Conservation (phyloP, 2,329 filamentous ascomycete species). For the Ophiocordyceps camponoti-leonardi region DNA sequence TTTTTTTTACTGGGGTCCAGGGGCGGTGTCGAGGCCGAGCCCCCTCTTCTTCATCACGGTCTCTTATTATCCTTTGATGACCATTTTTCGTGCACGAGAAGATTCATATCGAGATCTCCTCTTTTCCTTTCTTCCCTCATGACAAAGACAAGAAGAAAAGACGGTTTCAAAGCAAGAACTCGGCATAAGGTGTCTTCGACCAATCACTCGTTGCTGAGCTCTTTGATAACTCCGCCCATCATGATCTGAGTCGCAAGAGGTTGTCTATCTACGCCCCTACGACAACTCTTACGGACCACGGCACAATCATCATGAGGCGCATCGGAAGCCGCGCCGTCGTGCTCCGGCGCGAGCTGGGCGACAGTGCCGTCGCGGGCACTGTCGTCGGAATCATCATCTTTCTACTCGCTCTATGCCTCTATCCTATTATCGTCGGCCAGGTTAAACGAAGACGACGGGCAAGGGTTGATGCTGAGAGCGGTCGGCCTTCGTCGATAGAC, state of each 20-base stretch:
- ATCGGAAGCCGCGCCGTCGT: slow-evolving; percentile 4
- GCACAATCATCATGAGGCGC: too few species aligned
- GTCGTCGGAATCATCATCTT: slow-evolving; percentile 18
- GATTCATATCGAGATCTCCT: too few species aligned
- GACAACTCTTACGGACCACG: neutral
- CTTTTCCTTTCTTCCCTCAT: too few species aligned
- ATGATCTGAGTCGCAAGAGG: neutral
- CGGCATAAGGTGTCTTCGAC: neutral
- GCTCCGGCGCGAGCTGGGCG: slow-evolving; percentile 12
- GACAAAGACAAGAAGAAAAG: too few species aligned
- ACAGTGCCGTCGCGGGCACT: slow-evolving; percentile 20
- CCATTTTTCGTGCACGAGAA: too few species aligned
- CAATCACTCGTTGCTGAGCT: too few species aligned
- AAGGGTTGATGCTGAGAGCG: slow-evolving; percentile 14
- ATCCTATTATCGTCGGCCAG: slow-evolving; percentile 19
- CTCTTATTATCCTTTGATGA: too few species aligned
- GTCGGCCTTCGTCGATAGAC: slow-evolving; percentile 19
- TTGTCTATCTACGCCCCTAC: neutral
- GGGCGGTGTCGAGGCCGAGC: too few species aligned
- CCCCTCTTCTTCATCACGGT: too few species aligned
- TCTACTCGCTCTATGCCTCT: slow-evolving; percentile 19
- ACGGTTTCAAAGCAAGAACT: neutral
- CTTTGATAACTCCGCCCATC: neutral
- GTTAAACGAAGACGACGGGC: slow-evolving; percentile 11
- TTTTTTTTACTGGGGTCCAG: too few species aligned